Evolutionary conservation across 2,329 filamentous ascomycete species (phyloP).

Genomic region (Chrysoporthe austroafricana): DNA sequence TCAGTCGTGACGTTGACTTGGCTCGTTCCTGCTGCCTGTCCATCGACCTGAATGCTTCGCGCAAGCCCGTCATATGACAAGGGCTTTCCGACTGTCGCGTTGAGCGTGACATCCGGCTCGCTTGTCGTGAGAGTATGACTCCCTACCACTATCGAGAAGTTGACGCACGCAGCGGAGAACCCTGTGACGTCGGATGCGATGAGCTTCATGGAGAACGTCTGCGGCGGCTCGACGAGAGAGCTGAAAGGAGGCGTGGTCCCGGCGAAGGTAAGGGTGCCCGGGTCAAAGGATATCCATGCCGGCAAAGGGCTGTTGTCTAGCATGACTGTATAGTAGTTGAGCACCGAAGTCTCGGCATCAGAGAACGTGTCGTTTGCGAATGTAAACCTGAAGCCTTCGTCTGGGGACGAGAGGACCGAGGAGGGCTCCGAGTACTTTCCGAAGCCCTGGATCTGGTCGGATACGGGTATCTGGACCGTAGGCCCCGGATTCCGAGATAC

Average conservation of each 20-base stretch:
- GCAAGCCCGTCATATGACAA: constrained; percentile 58
- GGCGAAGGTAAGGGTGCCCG: constrained; percentile 65
- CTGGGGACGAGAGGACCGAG: constrained; percentile 59
- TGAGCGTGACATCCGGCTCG: constrained; percentile 58
- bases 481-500: constrained; percentile 65
- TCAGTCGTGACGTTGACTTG: constrained; percentile 58
- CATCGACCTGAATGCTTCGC: constrained; percentile 61
- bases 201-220: constrained; percentile 72
- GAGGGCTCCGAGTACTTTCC: constrained; percentile 64
- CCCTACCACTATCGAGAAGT: constrained; percentile 74
- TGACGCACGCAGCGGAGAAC: constrained; percentile 68
- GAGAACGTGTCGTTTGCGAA: constrained; percentile 67
- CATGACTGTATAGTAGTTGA: constrained; percentile 78
- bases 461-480: constrained; percentile 57
- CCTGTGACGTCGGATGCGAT: constrained; percentile 81
- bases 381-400: constrained; percentile 55
- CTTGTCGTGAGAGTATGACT: constrained; percentile 70
- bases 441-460: constrained; percentile 59
- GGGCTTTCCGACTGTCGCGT: constrained; percentile 56
- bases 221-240: constrained; percentile 67
- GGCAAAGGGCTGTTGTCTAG: constrained; percentile 74
- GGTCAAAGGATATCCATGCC: constrained; percentile 81
- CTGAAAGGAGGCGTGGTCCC: constrained; percentile 70
- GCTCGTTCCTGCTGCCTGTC: constrained; percentile 48
- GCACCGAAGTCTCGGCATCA: constrained; percentile 49